These are phyloP conservation scores for Fusarium foetens DNA, from an alignment of 2,329 filamentous ascomycete species.

Conservation along the genomic window DNA sequence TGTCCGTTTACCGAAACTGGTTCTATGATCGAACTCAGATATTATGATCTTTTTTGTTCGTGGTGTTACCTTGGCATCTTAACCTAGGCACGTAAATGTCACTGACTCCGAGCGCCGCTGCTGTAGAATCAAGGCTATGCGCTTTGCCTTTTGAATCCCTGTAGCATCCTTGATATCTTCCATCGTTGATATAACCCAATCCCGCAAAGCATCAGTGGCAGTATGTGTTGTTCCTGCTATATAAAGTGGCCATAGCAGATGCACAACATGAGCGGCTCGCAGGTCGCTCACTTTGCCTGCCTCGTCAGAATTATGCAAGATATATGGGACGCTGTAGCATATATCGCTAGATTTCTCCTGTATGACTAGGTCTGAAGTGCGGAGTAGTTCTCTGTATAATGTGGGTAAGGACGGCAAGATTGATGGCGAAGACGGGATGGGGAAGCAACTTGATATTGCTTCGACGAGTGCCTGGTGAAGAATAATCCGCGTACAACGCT, in stretches of 20 bases:
- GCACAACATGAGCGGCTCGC: background rate
- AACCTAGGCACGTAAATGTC: too few species aligned
- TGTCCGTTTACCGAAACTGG: too few species aligned
- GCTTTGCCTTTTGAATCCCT: background rate
- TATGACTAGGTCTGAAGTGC: background rate
- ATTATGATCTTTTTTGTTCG: too few species aligned
- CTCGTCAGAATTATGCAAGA: background rate
- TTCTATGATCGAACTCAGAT: too few species aligned
- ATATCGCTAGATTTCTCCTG: background rate
- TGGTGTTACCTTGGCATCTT: too few species aligned
- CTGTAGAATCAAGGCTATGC: background rate
- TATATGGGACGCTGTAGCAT: background rate
- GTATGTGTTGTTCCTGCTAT: background rate
- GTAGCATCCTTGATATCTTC: background rate
- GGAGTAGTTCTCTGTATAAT: background rate
- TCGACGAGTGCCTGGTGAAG: background rate
- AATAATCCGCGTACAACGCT: background rate
- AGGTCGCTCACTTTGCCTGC: background rate
- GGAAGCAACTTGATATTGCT: accelerated
- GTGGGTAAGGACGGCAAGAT: background rate
- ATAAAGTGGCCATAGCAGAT: background rate
- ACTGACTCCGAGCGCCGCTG: background rate
- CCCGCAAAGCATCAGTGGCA: background rate
- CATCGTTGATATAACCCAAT: background rate
- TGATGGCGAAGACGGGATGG: background rate